A percentile compares a stretch with the other conserved stretches of the same genome.
phyloP scores from a whole-genome alignment of 129 eudicot species.

The Logfia minima region DNA sequence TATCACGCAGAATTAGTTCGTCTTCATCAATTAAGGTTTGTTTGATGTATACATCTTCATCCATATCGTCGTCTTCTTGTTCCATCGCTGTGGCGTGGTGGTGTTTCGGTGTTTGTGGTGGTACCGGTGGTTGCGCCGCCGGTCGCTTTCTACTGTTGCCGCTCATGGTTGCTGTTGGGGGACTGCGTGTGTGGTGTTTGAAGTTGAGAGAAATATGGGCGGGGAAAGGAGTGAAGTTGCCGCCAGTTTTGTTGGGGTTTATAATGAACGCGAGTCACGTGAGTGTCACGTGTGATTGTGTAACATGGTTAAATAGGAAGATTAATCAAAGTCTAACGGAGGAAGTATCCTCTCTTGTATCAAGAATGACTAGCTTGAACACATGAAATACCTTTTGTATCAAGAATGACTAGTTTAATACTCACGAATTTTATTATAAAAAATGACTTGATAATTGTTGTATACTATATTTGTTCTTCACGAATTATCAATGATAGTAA shows the following conservation, averaged over 20 bases:
- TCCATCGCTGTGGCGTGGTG: constrained; percentile 36
- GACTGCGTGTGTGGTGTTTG: neutral
- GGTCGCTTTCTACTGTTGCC: constrained; percentile 56
- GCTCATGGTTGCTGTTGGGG: neutral
- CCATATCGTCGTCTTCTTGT: constrained; percentile 71
- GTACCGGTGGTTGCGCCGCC: constrained; percentile 40
- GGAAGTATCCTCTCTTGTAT: too few relatives aligned
- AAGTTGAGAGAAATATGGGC: constrained; percentile 18
- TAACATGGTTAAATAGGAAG: too few relatives aligned
- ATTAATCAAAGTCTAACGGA: too few relatives aligned
- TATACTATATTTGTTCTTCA: too few relatives aligned
- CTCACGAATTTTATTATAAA: too few relatives aligned
- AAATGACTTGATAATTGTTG: too few relatives aligned
- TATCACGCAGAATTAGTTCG: constrained; percentile 55
- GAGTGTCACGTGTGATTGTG: constrained; percentile 7
- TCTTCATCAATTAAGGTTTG: constrained; percentile 71
- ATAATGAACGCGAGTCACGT: constrained; percentile 4
- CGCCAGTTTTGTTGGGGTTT: constrained; percentile 28
- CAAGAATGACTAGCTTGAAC: too few relatives aligned
- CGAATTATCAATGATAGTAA: too few relatives aligned
- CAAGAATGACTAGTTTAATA: too few relatives aligned
- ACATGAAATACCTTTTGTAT: too few relatives aligned
- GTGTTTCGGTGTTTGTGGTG: constrained; percentile 44
- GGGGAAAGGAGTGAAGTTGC: constrained; percentile 22
- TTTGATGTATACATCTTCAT: constrained; percentile 79